Conservation (phyloP, 2,329 filamentous ascomycete species). For the Fusarium tanahbumbuense region DNA sequence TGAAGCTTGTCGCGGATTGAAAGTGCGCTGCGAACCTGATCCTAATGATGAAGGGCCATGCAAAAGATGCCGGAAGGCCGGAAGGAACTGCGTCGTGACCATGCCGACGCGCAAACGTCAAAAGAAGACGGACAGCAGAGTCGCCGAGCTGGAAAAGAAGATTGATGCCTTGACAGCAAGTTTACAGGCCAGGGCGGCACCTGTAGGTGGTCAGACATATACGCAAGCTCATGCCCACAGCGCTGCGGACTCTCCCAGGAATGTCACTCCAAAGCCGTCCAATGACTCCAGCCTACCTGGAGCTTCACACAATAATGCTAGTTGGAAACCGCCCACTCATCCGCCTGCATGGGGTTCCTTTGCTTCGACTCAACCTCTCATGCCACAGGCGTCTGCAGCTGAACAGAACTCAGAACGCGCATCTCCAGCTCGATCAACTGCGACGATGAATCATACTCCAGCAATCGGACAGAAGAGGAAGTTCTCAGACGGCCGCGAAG, state of each 20-base stretch:
- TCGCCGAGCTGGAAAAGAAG: constrained; percentile 91
- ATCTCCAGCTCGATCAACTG: constrained; percentile 14
- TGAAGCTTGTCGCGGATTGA: constrained; percentile 79
- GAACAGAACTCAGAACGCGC: constrained; percentile 33
- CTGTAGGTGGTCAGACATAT: constrained; percentile 25
- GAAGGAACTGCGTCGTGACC: constrained; percentile 81
- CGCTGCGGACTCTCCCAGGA: constrained; percentile 21
- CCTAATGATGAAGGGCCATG: constrained; percentile 73
- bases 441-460: constrained; percentile 18
- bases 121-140: constrained; percentile 90
- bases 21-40: constrained; percentile 88
- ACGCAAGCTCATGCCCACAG: constrained; percentile 8
- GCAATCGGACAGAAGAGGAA: constrained; percentile 50
- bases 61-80: constrained; percentile 82
- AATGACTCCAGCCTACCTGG: constrained; percentile 14
- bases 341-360: constrained; percentile 34
- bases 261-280: constrained; percentile 15
- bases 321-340: constrained; percentile 23
- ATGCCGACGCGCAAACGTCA: constrained; percentile 80
- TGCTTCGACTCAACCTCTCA: constrained; percentile 24
- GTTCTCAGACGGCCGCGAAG: constrained; percentile 41
- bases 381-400: constrained; percentile 5
- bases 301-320: constrained; percentile 15
- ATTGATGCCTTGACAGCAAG: constrained; percentile 89
- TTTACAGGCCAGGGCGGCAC: constrained; percentile 67